phyloP scores from a whole-genome alignment of 768 basidiomycete genomes.

The Amanita jacksonii region DNA sequence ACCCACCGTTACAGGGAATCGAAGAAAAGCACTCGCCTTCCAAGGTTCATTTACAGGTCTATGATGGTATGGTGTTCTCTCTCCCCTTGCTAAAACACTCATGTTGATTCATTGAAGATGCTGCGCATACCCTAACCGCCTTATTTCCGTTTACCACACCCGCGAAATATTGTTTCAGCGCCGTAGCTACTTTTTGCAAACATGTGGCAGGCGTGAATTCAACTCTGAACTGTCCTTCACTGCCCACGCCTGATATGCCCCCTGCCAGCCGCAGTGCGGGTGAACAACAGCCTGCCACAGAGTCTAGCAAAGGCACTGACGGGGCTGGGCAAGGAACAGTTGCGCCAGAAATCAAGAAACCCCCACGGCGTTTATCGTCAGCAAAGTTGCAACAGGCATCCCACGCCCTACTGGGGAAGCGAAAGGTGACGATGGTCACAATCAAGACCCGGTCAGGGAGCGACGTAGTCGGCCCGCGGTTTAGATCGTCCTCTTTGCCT shows the following conservation, averaged over 20 bases:
- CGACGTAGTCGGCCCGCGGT: conserved; percentile 29
- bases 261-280: not conserved
- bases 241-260: conserved; percentile 6
- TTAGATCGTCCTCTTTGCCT: conserved; percentile 13
- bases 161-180: conserved; percentile 72
- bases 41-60: conserved; percentile 88
- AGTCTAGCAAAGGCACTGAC: not conserved
- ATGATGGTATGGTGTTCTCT: conserved; percentile 84
- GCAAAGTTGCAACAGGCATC: conserved; percentile 12
- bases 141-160: conserved; percentile 71
- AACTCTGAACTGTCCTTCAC: conserved; percentile 12
- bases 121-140: conserved; percentile 64
- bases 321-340: not conserved
- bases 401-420: conserved; percentile 7
- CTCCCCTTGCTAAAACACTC: conserved; percentile 15
- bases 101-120: conserved; percentile 32
- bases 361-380: conserved; percentile 13
- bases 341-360: not conserved
- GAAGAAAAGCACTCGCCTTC: conserved; percentile 51
- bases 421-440: not conserved
- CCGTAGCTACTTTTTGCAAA: conserved; percentile 63
- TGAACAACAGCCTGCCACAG: not conserved
- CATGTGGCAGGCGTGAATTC: conserved; percentile 47
- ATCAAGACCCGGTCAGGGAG: conserved; percentile 13
- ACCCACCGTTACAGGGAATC: conserved; percentile 47